Percentiles rank a stretch among this genome's conserved stretches.
Conservation (phyloP, 2,329 filamentous ascomycete genomes). For the Botrytis pseudocinerea region DNA sequence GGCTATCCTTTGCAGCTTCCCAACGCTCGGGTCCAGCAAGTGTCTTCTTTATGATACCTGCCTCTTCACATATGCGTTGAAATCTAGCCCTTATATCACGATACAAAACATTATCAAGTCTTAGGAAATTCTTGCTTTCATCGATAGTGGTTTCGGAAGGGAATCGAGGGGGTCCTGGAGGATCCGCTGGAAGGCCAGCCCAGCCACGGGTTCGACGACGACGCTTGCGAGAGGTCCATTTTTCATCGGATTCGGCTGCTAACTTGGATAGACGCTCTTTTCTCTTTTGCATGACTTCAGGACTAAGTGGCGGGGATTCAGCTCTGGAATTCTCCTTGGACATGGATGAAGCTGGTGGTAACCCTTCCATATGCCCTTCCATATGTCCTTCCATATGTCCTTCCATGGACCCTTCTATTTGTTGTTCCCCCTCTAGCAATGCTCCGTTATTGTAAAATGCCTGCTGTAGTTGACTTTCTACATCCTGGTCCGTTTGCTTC, state of each 20-base stretch:
- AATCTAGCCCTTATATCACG: slow-evolving; percentile 65
- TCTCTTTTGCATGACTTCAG: slow-evolving; percentile 53
- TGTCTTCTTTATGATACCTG: slow-evolving; percentile 73
- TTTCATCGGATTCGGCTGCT: slow-evolving; percentile 60
- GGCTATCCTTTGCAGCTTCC: slow-evolving; percentile 67
- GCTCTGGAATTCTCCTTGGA: slow-evolving; percentile 25
- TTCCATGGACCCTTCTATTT: slow-evolving; percentile 35
- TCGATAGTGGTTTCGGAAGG: slow-evolving; percentile 81
- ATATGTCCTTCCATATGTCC: slow-evolving; percentile 32
- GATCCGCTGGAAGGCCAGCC: slow-evolving; percentile 66
- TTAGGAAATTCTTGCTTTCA: slow-evolving; percentile 70
- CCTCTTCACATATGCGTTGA: slow-evolving; percentile 66
- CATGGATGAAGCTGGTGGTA: slow-evolving; percentile 26
- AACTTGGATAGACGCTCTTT: slow-evolving; percentile 55
- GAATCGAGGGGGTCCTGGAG: slow-evolving; percentile 69
- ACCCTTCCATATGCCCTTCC: slow-evolving; percentile 32
- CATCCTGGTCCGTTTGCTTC: slow-evolving; percentile 41
- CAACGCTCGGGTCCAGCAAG: slow-evolving; percentile 70
- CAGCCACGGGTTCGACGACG: slow-evolving; percentile 68
- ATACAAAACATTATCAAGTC: slow-evolving; percentile 64
- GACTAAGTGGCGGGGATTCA: slow-evolving; percentile 43
- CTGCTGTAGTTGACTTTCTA: slow-evolving; percentile 40
- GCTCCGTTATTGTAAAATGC: slow-evolving; percentile 40
- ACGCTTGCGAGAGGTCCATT: slow-evolving; percentile 64
- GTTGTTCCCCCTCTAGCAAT: slow-evolving; percentile 36